A percentile compares a stretch with the other conserved stretches of the same genome.
These are phyloP conservation scores for Suillus bovinus DNA, from an alignment of 768 basidiomycete genomes.

Conservation along the genomic window DNA sequence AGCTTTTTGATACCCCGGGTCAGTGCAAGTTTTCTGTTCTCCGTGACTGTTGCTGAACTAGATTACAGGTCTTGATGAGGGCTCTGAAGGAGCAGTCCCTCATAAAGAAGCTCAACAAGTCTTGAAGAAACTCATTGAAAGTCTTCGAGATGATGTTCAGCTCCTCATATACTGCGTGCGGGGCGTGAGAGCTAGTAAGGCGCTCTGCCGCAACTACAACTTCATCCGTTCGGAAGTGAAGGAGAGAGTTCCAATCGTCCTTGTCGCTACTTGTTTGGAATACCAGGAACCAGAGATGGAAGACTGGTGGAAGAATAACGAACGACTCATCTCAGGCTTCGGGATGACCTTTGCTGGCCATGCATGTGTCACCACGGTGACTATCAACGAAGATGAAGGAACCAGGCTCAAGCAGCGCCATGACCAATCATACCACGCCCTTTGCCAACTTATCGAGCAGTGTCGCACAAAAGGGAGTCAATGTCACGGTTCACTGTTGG, in stretches of 20 bases:
- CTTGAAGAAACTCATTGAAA: slow-evolving; percentile 34
- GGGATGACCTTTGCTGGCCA: slow-evolving; percentile 39
- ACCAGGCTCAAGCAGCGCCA: not conserved
- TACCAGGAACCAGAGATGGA: slow-evolving; percentile 34
- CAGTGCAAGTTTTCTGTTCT: not conserved
- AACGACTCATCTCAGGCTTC: slow-evolving; percentile 29
- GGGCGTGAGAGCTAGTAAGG: slow-evolving; percentile 27
- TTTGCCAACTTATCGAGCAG: slow-evolving; percentile 9
- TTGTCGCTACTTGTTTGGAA: slow-evolving; percentile 37
- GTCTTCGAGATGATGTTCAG: slow-evolving; percentile 32
- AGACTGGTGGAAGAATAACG: slow-evolving; percentile 41
- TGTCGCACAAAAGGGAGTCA: not conserved
- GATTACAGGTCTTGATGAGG: slow-evolving; percentile 30
- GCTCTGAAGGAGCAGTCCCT: slow-evolving; percentile 27
- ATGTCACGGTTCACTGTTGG: not conserved
- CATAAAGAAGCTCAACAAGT: slow-evolving; percentile 22
- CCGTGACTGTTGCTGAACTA: not conserved
- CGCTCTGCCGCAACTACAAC: slow-evolving; percentile 29
- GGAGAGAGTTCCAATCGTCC: slow-evolving; percentile 28
- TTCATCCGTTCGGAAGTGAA: slow-evolving; percentile 30
- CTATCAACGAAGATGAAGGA: too few species aligned
- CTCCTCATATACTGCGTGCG: slow-evolving; percentile 36
- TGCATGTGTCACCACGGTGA: slow-evolving; percentile 35
- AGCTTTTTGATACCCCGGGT: slow-evolving; percentile 32
- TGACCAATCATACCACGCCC: slow-evolving; percentile 9